Evolutionary conservation across 202 grass and related monocot genomes (phyloP), one percentile per base, ranked within the genome.

Genomic region (Eragrostis tef): DNA sequence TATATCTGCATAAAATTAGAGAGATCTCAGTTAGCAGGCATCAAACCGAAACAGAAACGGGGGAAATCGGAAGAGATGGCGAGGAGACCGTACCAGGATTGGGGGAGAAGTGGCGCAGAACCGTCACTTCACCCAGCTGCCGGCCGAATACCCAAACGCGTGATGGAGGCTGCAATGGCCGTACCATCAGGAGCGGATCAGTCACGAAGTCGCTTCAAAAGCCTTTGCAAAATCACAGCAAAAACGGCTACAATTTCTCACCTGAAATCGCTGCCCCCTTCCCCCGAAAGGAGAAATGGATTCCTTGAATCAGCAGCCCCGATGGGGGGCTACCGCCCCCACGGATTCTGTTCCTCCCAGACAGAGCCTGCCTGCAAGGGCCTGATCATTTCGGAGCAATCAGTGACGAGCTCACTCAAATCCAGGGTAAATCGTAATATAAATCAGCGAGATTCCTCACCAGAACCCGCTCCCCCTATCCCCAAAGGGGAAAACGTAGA

Each of bases 1-100:
- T 17, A 73, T 79, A 68, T 73, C 87, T 89, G 83, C 66, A 78
- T 12, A 43, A 16, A 85, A 66, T 11, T 6, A 24, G 2, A 59
- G 12, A 12, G n/a, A 15, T 52, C 67, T 58, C 15, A 11, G 64
- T 72, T 5, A 77, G 1, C 5, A 14, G 12, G 9, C 24, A 13
- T 15, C 26, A 41, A 59, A 78, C 44, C 17, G 29, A 15, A 22
- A 44, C 15, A 64, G 24, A 5, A 20, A 29, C 14, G 1, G 16
- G 17, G 11, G 15, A 63, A 53, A 63, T 8, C 26, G 15, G 5
- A 46, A 21, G 53, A 11, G 21, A 69, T 3, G n/a, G 6, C 3
- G 42, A 41, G 69, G 53, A 57, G 24, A 25, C 0, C 66, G 31
- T 73, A 86, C 83, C 72, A 59, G 72, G 17, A 57, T 56, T 69